These are phyloP conservation scores for Talaromyces trachyspermus DNA, from an alignment of 495 filamentous ascomycete species.

Conservation along the genomic window DNA sequence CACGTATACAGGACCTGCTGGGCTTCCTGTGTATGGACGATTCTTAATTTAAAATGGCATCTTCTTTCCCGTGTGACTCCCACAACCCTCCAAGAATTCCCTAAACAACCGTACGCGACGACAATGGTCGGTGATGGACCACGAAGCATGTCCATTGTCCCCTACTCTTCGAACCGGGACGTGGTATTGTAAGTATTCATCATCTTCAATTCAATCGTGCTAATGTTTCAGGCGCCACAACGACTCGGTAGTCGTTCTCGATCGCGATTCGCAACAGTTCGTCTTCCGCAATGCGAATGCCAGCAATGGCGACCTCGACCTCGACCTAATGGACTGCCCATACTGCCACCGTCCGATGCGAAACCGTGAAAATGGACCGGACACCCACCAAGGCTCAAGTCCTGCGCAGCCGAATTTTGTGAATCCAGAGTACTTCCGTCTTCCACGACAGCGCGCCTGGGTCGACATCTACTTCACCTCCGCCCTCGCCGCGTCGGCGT, in stretches of 20 bases:
- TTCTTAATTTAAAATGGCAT: too few species aligned
- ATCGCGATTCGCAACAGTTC: constrained; percentile 76
- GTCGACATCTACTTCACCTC: constrained; percentile 29
- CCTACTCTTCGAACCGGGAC: constrained; percentile 41
- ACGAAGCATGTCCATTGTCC: constrained; percentile 38
- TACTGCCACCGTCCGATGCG: constrained; percentile 79
- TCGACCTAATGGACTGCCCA: constrained; percentile 66
- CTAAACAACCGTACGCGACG: neutral
- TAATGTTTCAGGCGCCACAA: constrained; percentile 95
- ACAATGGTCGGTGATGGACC: constrained; percentile 28
- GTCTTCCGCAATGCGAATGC: constrained; percentile 61
- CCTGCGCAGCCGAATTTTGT: constrained; percentile 60
- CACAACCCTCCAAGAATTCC: constrained; percentile 4
- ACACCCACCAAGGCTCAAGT: constrained; percentile 25
- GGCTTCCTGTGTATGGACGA: too few species aligned
- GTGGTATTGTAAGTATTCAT: constrained; percentile 40
- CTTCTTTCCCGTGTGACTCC: neutral
- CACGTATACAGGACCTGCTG: too few species aligned
- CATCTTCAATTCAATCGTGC: neutral
- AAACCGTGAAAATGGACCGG: constrained; percentile 34
- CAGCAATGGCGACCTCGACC: constrained; percentile 25
- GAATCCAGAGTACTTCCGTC: constrained; percentile 86
- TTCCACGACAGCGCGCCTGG: constrained; percentile 64
- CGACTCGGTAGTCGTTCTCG: constrained; percentile 84
- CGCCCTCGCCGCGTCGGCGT: constrained; percentile 46